Evolutionary conservation across 495 filamentous ascomycete genomes (phyloP).

Genomic region (Friedmanniomyces simplex): DNA sequence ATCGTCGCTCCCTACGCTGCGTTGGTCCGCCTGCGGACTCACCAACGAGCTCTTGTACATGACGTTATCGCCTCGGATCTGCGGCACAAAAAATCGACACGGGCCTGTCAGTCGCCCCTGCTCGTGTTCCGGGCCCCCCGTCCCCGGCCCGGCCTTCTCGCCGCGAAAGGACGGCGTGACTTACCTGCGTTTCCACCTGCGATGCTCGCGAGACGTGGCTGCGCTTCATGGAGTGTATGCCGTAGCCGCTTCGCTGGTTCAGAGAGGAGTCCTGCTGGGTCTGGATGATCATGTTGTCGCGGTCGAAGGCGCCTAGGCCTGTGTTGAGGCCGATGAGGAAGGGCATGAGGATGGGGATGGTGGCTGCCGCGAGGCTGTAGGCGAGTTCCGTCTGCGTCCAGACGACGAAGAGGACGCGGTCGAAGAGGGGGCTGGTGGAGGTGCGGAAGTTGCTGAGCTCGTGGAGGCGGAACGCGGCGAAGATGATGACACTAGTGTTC

Average conservation of each 20-base stretch:
- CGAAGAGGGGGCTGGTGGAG: background rate
- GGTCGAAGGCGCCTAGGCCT: background rate
- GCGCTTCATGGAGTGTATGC: background rate
- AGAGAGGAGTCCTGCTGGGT: background rate
- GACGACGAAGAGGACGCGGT: background rate
- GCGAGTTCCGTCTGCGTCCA: background rate
- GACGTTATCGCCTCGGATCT: background rate
- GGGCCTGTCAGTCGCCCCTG: background rate
- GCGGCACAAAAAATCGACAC: background rate
- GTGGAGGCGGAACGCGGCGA: background rate
- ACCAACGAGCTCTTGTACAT: background rate
- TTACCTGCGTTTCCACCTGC: background rate
- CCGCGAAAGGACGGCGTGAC: too few relatives aligned
- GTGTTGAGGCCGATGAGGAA: background rate
- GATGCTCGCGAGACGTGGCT: background rate
- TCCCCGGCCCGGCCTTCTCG: too few relatives aligned
- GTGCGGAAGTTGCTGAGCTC: background rate
- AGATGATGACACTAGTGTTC: background rate
- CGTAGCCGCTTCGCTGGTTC: background rate
- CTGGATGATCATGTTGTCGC: background rate
- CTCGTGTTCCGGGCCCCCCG: too few relatives aligned
- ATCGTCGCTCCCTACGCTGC: background rate
- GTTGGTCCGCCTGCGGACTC: background rate
- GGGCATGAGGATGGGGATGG: background rate
- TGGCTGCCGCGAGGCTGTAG: background rate